Base-by-base conservation (phyloP, 2,329 filamentous ascomycete genomes). In the Aspergillus viridinutans region DNA sequence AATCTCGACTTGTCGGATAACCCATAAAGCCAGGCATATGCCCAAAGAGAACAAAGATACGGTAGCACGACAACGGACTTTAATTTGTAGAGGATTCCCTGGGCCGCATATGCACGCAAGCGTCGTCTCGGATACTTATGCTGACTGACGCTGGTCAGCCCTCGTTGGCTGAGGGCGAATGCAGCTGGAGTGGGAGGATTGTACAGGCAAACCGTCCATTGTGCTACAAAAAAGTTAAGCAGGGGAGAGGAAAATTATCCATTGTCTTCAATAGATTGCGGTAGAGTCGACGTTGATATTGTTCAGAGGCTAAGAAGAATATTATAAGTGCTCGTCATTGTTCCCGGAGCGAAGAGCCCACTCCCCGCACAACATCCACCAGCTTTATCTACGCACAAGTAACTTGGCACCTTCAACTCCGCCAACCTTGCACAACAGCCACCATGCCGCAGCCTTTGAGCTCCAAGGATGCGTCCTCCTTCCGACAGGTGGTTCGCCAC, bases 401-500 rank as follows among this genome's bases (percentile, higher is more conserved):
- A 59, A 65, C 62, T 58, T 61, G 61, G 58, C 59, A 61, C 56
- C 52, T 55, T 52, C 60, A 58, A 55, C 52, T 57, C 61, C 57
- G 29, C 58, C 64, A 64, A 62, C 59, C 58, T 62, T 59, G 60
- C 65, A 62, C 70, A 67, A 67, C 69, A 64, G 66, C 66, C 69
- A 72, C 62, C 67, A 76, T 77, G 72, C 74, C 74, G 69, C 77
- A 78, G 70, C 75, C 72, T 72, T 73, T 80, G 74, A 76, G 72
- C 66, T 86, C 91, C 71, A 97, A 97, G 80, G 94, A 99, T 83
- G 86, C 86, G 68, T 88, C 92, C 74, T 88, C 97, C 79, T 99
- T 99, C 78, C 89, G 92, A 62, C 90, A 92, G 73, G 87, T 99
- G 64, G 91, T 99, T 70, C 92, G 93, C 74, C 87, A 90, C 77